Base-by-base conservation (phyloP, 2,329 filamentous ascomycete genomes). In the Aureobasidium mangrovei region DNA sequence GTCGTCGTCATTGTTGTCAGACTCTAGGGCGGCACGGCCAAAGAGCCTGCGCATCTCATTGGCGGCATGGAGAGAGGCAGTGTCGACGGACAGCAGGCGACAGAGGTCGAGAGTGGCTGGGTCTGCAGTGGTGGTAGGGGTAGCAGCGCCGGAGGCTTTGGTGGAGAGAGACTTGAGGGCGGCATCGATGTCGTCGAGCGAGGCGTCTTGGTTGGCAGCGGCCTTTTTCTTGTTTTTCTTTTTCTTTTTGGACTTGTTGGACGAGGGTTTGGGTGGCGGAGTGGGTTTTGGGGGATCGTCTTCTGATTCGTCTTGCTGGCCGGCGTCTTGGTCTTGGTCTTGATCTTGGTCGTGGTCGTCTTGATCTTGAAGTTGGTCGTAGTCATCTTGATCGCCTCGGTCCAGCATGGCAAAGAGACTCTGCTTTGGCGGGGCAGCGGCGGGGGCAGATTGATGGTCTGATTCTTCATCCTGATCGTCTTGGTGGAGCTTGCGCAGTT, bases 11-110 rank as follows among this genome's bases (percentile, higher is more conserved):
- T 82, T 78, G 49, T 80, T 74, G 40, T 71, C 67, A 31, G 71
- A 74, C 61, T 85, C 80, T 8, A 85, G 63, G 26, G 82, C 82
- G 28, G 81, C 78, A 58, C 78, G 79, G 4, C 85, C 85, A 66
- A 88, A 88, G 0, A 88, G 72, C 59, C 78, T 80, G 55, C 82
- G 85, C 89, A 98, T 96, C 72, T 98, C 93, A 64, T 95, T 95
- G 35, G 85, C 77, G 6, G 88, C 88, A 65, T 91, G 91, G 8
- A 98, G 78, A 61, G 90, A 82, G 60, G 86, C 80, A 0, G 84
- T 80, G 61, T 86, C 83, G 49, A 88, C 73, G 2, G 77, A 71
- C 0, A 88, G 72, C 9, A 86, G 68, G 24, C 75, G 67, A 56
- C 71, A 69, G 67, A 79, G 58, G 74, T 74, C 75, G 46, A 78